Base-by-base conservation (phyloP, 148 eudicot genomes). In the Talinum fruticosum region DNA sequence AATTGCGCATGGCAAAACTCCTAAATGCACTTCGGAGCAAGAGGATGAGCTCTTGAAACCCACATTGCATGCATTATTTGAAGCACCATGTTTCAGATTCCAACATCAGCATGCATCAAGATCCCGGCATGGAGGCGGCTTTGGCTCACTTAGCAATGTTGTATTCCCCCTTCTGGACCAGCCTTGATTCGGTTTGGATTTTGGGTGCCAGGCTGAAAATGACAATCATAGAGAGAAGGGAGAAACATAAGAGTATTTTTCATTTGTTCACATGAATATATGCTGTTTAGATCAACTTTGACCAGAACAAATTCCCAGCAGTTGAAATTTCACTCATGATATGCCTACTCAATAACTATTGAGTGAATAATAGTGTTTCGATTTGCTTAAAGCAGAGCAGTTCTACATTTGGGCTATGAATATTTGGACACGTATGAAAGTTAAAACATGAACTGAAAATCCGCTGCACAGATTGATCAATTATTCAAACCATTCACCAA, bases 81-180 rank as follows among this genome's bases (percentile, higher is more conserved):
- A 74, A 74, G 49, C 10, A 59, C 62, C 47, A 8, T 71, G 4
- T 26, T 34, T 32, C 70, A 57, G 76, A 76, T 47, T 59, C 45
- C 62, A 72, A 73, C 34, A 74, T 89, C 75, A 94, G 89, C 97
- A 94, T 38, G 97, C 97, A 82, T 94, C 97, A 77, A 94, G 92
- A 83, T 94, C 97, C 73, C 97, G 85, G 81, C 93, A 94, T 69
- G 91, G 93, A 49, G 98, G 98, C n/a, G 97, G 86, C 89, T 79
- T 90, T 19, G 98, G 98, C 69, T 94, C 98, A 36, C 92, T 75
- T 77, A 94, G 79, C 90, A 94, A 88, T 53, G 98, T 90, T 41
- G 89, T 87, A 70, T 87, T 92, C 98, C 95, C 23, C 97, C 98
- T 82, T 89, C 95, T 10, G 98, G 98, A 3, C 93, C 94, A 29